Evolutionary conservation across 345 rosid species (phyloP).

Genomic region (Isatis tinctoria): DNA sequence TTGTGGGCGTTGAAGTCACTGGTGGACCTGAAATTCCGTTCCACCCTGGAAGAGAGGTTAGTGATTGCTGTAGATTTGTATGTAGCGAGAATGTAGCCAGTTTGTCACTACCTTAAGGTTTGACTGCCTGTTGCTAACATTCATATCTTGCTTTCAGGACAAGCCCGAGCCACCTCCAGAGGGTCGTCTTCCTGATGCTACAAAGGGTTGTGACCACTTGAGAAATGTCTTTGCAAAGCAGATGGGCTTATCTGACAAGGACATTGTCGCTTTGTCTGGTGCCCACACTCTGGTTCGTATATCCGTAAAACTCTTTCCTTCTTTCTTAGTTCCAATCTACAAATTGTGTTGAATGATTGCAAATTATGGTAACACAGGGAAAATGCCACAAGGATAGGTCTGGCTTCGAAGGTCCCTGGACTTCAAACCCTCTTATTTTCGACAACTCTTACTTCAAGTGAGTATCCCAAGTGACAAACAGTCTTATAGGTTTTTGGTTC

Average conservation of each 20-base stretch:
- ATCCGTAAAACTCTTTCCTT: not conserved
- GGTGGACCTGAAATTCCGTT: slow-evolving; percentile 98
- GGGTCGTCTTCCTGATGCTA: slow-evolving; percentile 97
- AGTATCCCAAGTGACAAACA: not conserved
- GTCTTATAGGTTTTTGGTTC: not conserved
- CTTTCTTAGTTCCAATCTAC: not conserved
- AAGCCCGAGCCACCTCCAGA: slow-evolving; percentile 89
- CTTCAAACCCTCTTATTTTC: slow-evolving; percentile 75
- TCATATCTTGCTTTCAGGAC: slow-evolving; percentile 48
- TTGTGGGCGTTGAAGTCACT: slow-evolving; percentile 86
- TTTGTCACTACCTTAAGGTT: not conserved
- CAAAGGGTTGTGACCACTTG: slow-evolving; percentile 78
- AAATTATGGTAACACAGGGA: slow-evolving; percentile 47
- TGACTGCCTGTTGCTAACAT: not conserved
- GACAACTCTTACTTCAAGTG: slow-evolving; percentile 93
- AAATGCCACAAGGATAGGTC: slow-evolving; percentile 96
- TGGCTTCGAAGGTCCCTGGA: slow-evolving; percentile 98
- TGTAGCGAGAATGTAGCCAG: not conserved
- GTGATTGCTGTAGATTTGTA: slow-evolving; percentile 11
- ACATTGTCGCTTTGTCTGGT: slow-evolving; percentile 91
- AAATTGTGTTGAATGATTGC: not conserved
- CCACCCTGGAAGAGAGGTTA: slow-evolving; percentile 94
- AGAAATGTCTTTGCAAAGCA: slow-evolving; percentile 58
- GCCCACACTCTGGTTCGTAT: slow-evolving; percentile 88
- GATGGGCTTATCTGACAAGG: slow-evolving; percentile 91